A percentile compares a stretch with the other conserved stretches of the same genome.
Evolutionary conservation across 2,329 filamentous ascomycete genomes (phyloP).

Genomic region (Tolypocladium sp.): DNA sequence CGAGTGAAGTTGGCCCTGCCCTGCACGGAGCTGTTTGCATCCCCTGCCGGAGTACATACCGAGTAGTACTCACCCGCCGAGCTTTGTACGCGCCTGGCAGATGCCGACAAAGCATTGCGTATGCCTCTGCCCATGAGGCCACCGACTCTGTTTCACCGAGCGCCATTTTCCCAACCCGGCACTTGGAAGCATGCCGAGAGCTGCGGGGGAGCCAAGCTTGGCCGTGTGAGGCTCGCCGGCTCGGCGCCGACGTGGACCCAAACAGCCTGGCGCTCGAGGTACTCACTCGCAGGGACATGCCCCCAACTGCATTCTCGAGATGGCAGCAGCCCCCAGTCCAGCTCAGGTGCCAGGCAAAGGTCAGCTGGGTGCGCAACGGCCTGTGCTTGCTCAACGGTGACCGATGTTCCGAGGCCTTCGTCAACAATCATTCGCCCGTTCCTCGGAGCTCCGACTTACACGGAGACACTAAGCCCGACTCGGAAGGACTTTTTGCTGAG

Average conservation of each 20-base stretch:
- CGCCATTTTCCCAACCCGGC: background rate
- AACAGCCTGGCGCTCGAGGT: no score
- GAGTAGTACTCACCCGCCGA: background rate
- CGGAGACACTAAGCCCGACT: background rate
- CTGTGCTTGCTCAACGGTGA: background rate
- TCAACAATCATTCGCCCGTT: background rate
- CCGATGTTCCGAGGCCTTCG: background rate
- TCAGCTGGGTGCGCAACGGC: background rate
- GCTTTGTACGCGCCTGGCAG: background rate
- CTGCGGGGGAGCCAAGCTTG: background rate
- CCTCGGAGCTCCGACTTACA: background rate
- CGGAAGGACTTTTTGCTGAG: conserved; percentile 6
- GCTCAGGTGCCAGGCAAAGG: background rate
- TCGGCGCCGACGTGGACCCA: background rate
- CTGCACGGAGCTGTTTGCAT: background rate
- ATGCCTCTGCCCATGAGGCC: background rate
- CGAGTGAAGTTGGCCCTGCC: background rate
- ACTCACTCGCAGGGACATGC: background rate
- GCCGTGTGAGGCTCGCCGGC: background rate
- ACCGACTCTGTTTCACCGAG: background rate
- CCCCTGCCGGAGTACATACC: background rate
- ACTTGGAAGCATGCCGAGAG: background rate
- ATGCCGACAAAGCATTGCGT: background rate
- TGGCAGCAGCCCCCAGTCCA: background rate
- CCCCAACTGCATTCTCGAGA: background rate